Percentiles rank a stretch among this genome's conserved stretches.
These are phyloP conservation scores for Medicago ruthenica DNA, from an alignment of 306 rosid genomes.

Conservation along the genomic window DNA sequence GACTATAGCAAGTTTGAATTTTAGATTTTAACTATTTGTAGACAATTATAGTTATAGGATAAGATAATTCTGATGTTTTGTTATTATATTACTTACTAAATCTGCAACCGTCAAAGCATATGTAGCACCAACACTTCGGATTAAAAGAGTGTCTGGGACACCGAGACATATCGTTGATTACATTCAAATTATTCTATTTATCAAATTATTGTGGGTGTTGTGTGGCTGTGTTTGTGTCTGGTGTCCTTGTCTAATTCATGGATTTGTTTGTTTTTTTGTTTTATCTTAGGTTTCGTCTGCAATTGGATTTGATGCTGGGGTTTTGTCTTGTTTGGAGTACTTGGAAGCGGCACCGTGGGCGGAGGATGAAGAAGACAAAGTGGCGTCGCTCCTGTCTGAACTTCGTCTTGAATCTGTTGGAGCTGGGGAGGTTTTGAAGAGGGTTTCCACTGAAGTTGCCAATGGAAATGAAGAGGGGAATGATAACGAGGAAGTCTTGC, in stretches of 20 bases:
- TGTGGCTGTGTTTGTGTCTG: not conserved
- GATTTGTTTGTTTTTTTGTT: conserved; percentile 34
- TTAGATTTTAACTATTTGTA: conserved; percentile 34
- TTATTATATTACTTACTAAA: not conserved
- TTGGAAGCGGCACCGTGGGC: conserved; percentile 99
- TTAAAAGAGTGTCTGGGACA: not conserved
- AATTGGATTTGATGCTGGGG: conserved; percentile 90
- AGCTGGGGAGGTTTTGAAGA: conserved; percentile 89
- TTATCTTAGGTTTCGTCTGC: conserved; percentile 85
- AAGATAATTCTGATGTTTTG: not conserved
- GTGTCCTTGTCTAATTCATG: not conserved
- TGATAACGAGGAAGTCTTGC: conserved; percentile 84
- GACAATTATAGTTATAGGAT: conserved; percentile 2
- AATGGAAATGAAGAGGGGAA: conserved; percentile 72
- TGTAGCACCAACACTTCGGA: not conserved
- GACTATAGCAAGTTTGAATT: conserved; percentile 41
- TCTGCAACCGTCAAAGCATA: not conserved
- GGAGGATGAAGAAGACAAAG: conserved; percentile 98
- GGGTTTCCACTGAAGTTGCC: conserved; percentile 77
- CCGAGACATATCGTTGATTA: not conserved
- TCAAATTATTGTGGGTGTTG: not conserved
- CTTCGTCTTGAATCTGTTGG: conserved; percentile 89
- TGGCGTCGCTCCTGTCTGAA: conserved; percentile 84
- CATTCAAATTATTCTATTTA: too few relatives aligned
- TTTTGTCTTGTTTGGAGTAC: conserved; percentile 94